Conservation (phyloP, 129 eudicot species). For the Mikania micrantha region DNA sequence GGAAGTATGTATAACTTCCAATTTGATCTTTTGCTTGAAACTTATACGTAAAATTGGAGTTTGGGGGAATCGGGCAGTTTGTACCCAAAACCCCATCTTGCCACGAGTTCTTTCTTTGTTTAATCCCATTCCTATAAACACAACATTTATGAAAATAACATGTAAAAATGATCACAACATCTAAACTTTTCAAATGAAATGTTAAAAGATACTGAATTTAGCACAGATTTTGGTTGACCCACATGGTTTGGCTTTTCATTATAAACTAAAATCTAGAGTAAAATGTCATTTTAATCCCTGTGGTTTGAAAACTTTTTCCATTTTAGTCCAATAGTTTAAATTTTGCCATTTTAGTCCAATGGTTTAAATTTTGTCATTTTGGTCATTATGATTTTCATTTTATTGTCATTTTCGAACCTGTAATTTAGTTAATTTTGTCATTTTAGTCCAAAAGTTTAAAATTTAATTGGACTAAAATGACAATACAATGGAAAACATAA, state of each 20-base stretch:
- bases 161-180: neutral
- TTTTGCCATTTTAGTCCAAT: no score
- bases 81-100: conserved; percentile 98
- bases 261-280: neutral
- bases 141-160: neutral
- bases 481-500: no score
- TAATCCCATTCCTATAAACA: conserved; percentile 52
- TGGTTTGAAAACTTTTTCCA: no score
- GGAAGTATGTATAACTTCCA: conserved; percentile 92
- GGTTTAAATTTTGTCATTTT: no score
- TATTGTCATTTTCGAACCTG: no score
- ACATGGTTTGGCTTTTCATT: neutral
- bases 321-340: no score
- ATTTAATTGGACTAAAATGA: no score
- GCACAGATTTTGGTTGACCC: neutral
- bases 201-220: neutral
- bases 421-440: no score
- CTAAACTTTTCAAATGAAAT: neutral
- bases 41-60: conserved; percentile 74
- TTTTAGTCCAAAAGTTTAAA: no score
- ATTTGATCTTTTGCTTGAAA: conserved; percentile 96
- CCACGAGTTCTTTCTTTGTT: conserved; percentile 98
- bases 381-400: no score
- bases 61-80: conserved; percentile 89
- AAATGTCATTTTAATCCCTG: no score